phyloP scores from a whole-genome alignment of 2,329 filamentous ascomycete species.

The Blastomyces parvus region DNA sequence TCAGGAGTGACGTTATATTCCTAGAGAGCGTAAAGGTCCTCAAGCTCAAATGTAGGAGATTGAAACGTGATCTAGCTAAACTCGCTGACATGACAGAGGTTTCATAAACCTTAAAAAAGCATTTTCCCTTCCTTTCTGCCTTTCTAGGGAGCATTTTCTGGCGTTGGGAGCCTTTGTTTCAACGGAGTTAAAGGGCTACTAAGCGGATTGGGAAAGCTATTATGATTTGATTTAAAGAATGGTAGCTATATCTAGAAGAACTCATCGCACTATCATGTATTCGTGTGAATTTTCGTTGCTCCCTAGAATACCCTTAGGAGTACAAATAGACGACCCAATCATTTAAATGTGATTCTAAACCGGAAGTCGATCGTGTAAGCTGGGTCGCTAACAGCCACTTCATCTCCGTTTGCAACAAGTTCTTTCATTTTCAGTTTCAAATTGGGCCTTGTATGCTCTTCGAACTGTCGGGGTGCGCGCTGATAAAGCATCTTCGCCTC shows the following conservation, averaged over 20 bases:
- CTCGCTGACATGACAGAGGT: conserved; percentile 28
- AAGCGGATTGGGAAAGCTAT: not conserved
- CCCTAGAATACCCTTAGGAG: not conserved
- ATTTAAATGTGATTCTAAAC: conserved; percentile 46
- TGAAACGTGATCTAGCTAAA: conserved; percentile 38
- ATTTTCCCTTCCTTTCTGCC: conserved; percentile 10
- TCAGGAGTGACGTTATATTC: conserved; percentile 88
- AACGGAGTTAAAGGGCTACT: not conserved
- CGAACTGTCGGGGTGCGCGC: conserved; percentile 69
- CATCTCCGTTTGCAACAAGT: conserved; percentile 69
- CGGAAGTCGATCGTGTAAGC: conserved; percentile 67
- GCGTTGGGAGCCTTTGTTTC: conserved; percentile 23
- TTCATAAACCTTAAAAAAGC: conserved; percentile 10
- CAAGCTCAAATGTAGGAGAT: conserved; percentile 63
- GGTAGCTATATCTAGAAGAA: not conserved
- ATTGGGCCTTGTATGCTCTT: conserved; percentile 76
- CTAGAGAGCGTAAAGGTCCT: conserved; percentile 76
- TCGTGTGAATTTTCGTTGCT: not conserved
- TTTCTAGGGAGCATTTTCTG: conserved; percentile 31
- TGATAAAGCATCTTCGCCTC: conserved; percentile 84
- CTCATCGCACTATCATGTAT: not conserved
- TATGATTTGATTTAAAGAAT: conserved; percentile 1
- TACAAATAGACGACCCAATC: not conserved
- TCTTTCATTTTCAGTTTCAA: conserved; percentile 67
- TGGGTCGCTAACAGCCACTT: conserved; percentile 88